Percentiles rank a stretch among this genome's conserved stretches.
phyloP scores from a whole-genome alignment of 495 filamentous ascomycete species.

The Hyaloscypha finlandica region DNA sequence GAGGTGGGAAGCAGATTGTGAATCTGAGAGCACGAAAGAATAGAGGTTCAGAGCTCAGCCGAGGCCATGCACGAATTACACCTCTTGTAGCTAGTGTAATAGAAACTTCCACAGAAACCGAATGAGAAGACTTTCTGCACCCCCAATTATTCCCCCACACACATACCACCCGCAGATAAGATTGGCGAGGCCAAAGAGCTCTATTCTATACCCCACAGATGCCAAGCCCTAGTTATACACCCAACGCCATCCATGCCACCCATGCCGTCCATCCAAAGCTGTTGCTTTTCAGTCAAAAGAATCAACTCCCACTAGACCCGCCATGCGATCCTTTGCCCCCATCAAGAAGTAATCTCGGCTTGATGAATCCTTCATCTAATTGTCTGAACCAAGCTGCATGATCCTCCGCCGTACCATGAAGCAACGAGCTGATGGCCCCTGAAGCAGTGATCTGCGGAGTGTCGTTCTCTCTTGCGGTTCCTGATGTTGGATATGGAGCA shows the following conservation, averaged over 20 bases:
- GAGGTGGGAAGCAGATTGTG: too few species aligned
- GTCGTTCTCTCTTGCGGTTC: slow-evolving; percentile 27
- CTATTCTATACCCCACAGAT: neutral
- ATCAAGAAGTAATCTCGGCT: slow-evolving; percentile 88
- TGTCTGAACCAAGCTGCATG: slow-evolving; percentile 90
- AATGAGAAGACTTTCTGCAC: neutral
- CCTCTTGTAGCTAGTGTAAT: too few species aligned
- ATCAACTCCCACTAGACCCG: slow-evolving; percentile 27
- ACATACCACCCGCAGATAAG: neutral
- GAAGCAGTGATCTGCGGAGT: slow-evolving; percentile 30
- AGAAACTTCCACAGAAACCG: too few species aligned
- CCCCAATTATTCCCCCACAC: neutral
- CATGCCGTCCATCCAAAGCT: slow-evolving; percentile 5
- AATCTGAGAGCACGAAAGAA: too few species aligned
- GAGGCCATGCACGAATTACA: too few species aligned
- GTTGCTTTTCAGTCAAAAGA: neutral
- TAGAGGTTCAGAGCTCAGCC: too few species aligned
- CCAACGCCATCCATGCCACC: neutral
- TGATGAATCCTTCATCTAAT: slow-evolving; percentile 95
- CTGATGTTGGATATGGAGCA: slow-evolving; percentile 33
- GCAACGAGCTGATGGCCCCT: slow-evolving; percentile 31
- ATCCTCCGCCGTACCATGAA: slow-evolving; percentile 64
- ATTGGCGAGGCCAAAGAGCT: neutral
- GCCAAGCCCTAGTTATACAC: slow-evolving; percentile 1
- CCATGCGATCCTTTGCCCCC: slow-evolving; percentile 45